Evolutionary conservation across 2,329 filamentous ascomycete species (phyloP).

Genomic region (Aspergillus floridensis): DNA sequence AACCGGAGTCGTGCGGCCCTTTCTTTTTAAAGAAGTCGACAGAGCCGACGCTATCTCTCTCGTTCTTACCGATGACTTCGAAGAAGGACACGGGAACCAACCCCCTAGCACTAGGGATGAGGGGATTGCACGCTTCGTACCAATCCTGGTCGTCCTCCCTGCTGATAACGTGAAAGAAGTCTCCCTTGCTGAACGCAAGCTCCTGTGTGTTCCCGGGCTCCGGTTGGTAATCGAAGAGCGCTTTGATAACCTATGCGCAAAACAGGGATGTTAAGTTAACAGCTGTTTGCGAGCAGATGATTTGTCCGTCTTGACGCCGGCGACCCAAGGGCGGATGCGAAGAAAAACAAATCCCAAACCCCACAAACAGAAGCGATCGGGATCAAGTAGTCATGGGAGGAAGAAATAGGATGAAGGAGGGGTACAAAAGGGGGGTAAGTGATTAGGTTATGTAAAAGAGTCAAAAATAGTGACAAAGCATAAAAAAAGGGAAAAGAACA

Average conservation of each 20-base stretch:
- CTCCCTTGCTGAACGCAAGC: slow-evolving; percentile 87
- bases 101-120: slow-evolving; percentile 76
- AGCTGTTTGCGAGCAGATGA: slow-evolving; percentile 13
- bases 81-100: slow-evolving; percentile 94
- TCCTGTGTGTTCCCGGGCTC: slow-evolving; percentile 66
- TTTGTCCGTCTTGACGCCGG: slow-evolving; percentile 8
- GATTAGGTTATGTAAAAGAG: background rate
- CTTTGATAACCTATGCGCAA: slow-evolving; percentile 78
- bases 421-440: background rate
- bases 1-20: slow-evolving; percentile 87
- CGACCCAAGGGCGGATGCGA: slow-evolving; percentile 1
- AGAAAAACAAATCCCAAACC: slow-evolving; percentile 1
- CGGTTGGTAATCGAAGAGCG: slow-evolving; percentile 87
- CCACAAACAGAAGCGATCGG: background rate
- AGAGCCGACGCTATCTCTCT: slow-evolving; percentile 79
- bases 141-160: slow-evolving; percentile 92
- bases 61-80: slow-evolving; percentile 85
- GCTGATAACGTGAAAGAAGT: slow-evolving; percentile 97
- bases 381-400: slow-evolving; percentile 1
- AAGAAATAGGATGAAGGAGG: slow-evolving; percentile 5
- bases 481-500: background rate
- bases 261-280: slow-evolving; percentile 20
- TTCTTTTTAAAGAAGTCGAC: slow-evolving; percentile 49
- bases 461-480: slow-evolving; percentile 9
- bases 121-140: slow-evolving; percentile 98